Base-by-base conservation (phyloP, 495 filamentous ascomycete genomes). In the Hypoxylon rickii region DNA sequence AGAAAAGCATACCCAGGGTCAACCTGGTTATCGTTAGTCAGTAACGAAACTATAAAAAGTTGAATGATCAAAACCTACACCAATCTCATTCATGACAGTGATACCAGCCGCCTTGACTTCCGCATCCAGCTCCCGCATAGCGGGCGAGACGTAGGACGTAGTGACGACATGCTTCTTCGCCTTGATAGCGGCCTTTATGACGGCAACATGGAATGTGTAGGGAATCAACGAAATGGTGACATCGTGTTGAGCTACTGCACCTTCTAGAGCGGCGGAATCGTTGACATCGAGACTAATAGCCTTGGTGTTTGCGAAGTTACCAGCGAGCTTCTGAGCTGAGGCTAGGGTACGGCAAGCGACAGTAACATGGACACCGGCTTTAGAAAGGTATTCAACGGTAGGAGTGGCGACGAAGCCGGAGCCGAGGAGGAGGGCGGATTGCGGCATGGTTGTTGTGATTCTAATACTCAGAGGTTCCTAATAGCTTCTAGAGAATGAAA, bases 21-120 rank as follows among this genome's bases (percentile, higher is more conserved):
- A n/a, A n/a, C n/a, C n/a, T n/a, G n/a, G n/a, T n/a, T n/a, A n/a
- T n/a, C n/a, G n/a, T n/a, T n/a, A n/a, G n/a, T n/a, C n/a, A n/a
- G n/a, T n/a, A n/a, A n/a, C n/a, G n/a, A n/a, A n/a, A n/a, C n/a
- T n/a, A n/a, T n/a, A n/a, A n/a, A n/a, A n/a, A n/a, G n/a, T n/a
- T n/a, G n/a, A n/a, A n/a, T n/a, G n/a, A n/a, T n/a, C n/a, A n/a
- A n/a, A n/a, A n/a, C n/a, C n/a, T n/a, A n/a, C n/a, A n/a, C 93
- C 92, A 69, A 97, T 96, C 83, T 98, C 94, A 69, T 98, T 97
- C 88, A 98, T 89, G 52, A 98, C 92, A 0, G 91, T 96, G 63
- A 98, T 97, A 41, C 92, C 93, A 7, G 95, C 95, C 38, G 87
- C 86, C 80, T 96, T 96, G 68, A 81, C 84, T 57, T 86, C 80